phyloP scores from a whole-genome alignment of 305 asterid species.

The Fraxinus platypoda region DNA sequence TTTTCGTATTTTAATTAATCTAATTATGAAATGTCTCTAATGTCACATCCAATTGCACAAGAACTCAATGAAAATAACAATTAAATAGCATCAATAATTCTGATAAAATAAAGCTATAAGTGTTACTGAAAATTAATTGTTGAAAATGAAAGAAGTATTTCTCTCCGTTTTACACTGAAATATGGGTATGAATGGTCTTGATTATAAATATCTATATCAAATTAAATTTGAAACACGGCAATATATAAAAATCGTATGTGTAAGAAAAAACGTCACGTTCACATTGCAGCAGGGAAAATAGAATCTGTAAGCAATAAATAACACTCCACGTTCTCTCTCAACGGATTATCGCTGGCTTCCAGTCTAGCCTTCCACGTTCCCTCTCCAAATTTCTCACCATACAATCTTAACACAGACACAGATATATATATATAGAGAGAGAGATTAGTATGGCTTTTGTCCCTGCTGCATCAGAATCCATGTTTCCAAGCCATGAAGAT shows the following conservation, averaged over 20 bases:
- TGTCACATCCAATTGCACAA: too few species aligned
- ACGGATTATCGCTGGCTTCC: slow-evolving; percentile 70
- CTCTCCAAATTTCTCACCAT: slow-evolving; percentile 36
- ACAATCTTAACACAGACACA: slow-evolving; percentile 1
- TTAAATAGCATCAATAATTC: background rate
- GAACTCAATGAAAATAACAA: too few species aligned
- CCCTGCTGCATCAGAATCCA: slow-evolving; percentile 44
- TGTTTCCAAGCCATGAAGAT: slow-evolving; percentile 47
- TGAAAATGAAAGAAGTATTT: slow-evolving; percentile 26
- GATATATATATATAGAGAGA: background rate
- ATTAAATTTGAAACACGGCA: background rate
- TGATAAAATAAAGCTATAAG: slow-evolving; percentile 4
- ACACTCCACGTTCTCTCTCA: slow-evolving; percentile 44
- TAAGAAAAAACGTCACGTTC: background rate
- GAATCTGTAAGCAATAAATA: slow-evolving; percentile 43
- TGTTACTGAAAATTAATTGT: slow-evolving; percentile 26
- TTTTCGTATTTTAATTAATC: too few species aligned
- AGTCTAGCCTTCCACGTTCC: slow-evolving; percentile 75
- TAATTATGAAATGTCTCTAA: too few species aligned
- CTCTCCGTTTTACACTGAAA: slow-evolving; percentile 29
- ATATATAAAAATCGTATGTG: background rate
- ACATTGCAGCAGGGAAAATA: slow-evolving; percentile 14
- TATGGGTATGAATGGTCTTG: slow-evolving; percentile 15
- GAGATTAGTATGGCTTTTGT: slow-evolving; percentile 40
- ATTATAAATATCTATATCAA: slow-evolving; percentile 11